Evolutionary conservation across 768 basidiomycete species (phyloP).

Genomic region (Rhizopogon vulgaris): DNA sequence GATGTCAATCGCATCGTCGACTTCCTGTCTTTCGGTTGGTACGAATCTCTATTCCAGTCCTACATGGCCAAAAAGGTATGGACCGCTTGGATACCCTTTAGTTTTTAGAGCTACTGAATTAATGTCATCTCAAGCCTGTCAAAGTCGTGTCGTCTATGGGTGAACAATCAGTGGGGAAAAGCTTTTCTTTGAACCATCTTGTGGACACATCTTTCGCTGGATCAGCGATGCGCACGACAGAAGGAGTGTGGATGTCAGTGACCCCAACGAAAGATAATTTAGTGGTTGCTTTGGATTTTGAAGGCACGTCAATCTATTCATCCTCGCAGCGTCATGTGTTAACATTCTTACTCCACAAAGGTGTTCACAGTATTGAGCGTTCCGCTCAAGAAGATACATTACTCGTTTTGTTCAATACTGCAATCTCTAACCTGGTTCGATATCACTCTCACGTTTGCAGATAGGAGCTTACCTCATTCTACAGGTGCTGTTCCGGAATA

Average conservation of each 20-base stretch:
- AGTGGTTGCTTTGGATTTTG: slow-evolving; percentile 58
- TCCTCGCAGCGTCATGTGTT: slow-evolving; percentile 3
- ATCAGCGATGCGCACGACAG: slow-evolving; percentile 60
- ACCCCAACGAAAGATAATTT: slow-evolving; percentile 50
- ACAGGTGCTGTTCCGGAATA: slow-evolving; percentile 60
- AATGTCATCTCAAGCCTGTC: slow-evolving; percentile 37
- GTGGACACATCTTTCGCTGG: slow-evolving; percentile 62
- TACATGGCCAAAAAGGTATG: slow-evolving; percentile 52
- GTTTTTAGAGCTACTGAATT: not conserved
- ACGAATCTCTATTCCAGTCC: slow-evolving; percentile 56
- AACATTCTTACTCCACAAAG: slow-evolving; percentile 11
- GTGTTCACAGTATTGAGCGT: slow-evolving; percentile 59
- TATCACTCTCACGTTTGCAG: not conserved
- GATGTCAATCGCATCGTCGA: slow-evolving; percentile 54
- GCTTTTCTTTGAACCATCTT: slow-evolving; percentile 53
- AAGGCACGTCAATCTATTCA: slow-evolving; percentile 31
- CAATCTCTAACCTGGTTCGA: slow-evolving; percentile 55
- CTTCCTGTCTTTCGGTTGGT: slow-evolving; percentile 54
- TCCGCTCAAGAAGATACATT: slow-evolving; percentile 60
- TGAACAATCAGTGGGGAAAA: slow-evolving; percentile 62
- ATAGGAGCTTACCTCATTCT: not conserved
- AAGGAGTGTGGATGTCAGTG: slow-evolving; percentile 65
- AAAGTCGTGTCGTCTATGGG: slow-evolving; percentile 66
- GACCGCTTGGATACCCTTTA: not conserved
- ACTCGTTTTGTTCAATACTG: slow-evolving; percentile 59